Conservation (phyloP, 2,329 filamentous ascomycete genomes). For the Fusarium avenaceum region DNA sequence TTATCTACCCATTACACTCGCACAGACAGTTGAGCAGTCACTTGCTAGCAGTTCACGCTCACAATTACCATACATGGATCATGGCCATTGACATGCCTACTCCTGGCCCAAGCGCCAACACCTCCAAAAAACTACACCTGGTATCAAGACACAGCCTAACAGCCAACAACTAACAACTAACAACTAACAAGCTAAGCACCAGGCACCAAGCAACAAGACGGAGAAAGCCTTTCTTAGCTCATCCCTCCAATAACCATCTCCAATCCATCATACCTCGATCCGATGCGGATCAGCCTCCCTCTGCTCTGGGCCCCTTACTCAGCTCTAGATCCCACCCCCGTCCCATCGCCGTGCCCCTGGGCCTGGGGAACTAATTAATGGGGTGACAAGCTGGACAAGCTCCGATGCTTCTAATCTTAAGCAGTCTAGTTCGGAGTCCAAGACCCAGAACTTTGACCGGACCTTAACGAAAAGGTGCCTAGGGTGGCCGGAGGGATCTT, state of each 20-base stretch:
- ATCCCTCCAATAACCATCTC: not conserved
- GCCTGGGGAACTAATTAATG: slow-evolving; percentile 40
- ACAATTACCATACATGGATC: too few relatives aligned
- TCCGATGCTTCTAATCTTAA: slow-evolving; percentile 39
- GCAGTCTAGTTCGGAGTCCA: slow-evolving; percentile 26
- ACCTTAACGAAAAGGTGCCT: too few relatives aligned
- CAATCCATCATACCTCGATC: slow-evolving; percentile 12
- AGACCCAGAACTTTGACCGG: slow-evolving; percentile 9
- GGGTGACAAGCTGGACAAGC: slow-evolving; percentile 37
- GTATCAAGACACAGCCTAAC: slow-evolving; percentile 22
- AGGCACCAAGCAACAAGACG: not conserved
- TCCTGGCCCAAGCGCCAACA: slow-evolving; percentile 34
- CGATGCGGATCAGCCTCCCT: slow-evolving; percentile 20
- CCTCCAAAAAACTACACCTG: slow-evolving; percentile 14
- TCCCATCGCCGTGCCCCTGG: slow-evolving; percentile 31
- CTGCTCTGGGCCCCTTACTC: slow-evolving; percentile 21
- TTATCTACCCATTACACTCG: not conserved
- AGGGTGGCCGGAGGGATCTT: slow-evolving; percentile 17
- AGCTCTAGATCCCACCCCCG: slow-evolving; percentile 6
- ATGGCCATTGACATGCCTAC: not conserved
- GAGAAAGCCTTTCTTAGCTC: slow-evolving; percentile 15
- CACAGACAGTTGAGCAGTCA: slow-evolving; percentile 16
- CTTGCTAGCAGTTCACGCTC: not conserved
- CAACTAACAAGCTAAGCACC: too few relatives aligned
- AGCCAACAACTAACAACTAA: slow-evolving; percentile 17